Evolutionary conservation across 208 protist species (phyloP).

Genomic region (Leishmania mexicana): DNA sequence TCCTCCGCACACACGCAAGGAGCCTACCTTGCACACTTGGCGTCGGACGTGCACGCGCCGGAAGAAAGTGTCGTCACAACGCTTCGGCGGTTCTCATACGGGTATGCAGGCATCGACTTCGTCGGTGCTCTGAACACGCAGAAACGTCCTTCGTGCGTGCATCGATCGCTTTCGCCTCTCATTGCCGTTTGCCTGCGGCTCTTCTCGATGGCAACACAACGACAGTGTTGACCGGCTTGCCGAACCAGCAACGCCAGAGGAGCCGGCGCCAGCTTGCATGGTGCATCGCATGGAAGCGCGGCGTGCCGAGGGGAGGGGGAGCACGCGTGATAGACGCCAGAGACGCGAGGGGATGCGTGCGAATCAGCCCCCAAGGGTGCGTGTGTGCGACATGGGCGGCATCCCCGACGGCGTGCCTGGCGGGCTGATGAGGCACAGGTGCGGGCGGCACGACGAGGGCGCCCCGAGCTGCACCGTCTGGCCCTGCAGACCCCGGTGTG

Average conservation of each 20-base stretch:
- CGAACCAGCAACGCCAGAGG: not conserved
- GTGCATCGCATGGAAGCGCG: too few species aligned
- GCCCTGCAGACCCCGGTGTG: too few species aligned
- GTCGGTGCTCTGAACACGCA: not conserved
- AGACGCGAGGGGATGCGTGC: too few species aligned
- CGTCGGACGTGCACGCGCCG: not conserved
- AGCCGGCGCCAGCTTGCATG: not conserved
- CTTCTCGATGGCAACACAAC: not conserved
- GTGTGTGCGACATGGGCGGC: too few species aligned
- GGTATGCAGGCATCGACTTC: not conserved
- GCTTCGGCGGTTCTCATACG: not conserved
- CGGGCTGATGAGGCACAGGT: too few species aligned
- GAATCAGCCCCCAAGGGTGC: too few species aligned
- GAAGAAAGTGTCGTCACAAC: not conserved
- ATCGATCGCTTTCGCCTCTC: not conserved
- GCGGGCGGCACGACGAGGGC: too few species aligned
- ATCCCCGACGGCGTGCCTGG: too few species aligned
- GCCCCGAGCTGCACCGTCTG: too few species aligned
- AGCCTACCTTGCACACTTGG: not conserved
- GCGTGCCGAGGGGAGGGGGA: too few species aligned
- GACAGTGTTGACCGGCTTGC: not conserved
- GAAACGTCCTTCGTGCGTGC: not conserved
- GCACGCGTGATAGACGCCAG: too few species aligned
- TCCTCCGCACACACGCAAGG: not conserved
- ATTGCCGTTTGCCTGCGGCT: not conserved